Conservation (phyloP, 495 filamentous ascomycete species). For the Podospora australis region DNA sequence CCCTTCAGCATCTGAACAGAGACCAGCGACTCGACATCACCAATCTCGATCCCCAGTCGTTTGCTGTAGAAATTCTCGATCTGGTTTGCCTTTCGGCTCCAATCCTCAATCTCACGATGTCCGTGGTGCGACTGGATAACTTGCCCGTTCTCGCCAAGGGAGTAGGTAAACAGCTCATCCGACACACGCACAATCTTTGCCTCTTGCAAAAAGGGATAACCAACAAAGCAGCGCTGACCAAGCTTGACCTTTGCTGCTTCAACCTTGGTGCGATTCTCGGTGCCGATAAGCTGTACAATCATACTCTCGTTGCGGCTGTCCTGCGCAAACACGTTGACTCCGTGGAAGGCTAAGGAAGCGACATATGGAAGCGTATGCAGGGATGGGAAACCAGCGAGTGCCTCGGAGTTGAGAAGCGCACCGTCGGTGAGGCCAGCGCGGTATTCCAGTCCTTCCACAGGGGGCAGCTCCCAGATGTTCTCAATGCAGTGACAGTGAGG, state of each 20-base stretch:
- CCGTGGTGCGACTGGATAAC: conserved; percentile 62
- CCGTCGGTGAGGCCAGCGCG: conserved; percentile 83
- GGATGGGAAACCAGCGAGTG: conserved; percentile 88
- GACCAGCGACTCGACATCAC: conserved; percentile 78
- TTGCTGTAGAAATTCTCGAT: conserved; percentile 87
- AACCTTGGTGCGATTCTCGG: conserved; percentile 61
- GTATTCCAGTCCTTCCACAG: conserved; percentile 82
- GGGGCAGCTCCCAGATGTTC: conserved; percentile 91
- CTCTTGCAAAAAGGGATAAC: conserved; percentile 94
- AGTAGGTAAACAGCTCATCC: conserved; percentile 90
- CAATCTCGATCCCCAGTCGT: conserved; percentile 80
- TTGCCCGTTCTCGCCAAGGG: conserved; percentile 56
- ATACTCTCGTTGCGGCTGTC: conserved; percentile 96
- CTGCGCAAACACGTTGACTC: conserved; percentile 93
- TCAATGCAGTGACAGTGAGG: conserved; percentile 82
- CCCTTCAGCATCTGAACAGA: conserved; percentile 92
- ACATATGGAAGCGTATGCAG: conserved; percentile 75
- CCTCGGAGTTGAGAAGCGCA: conserved; percentile 69
- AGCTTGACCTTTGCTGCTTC: conserved; percentile 71
- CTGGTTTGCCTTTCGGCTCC: conserved; percentile 71
- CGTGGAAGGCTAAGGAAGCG: conserved; percentile 78
- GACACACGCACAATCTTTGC: conserved; percentile 82
- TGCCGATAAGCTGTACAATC: conserved; percentile 75
- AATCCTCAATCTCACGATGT: conserved; percentile 72
- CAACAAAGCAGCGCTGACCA: conserved; percentile 80